Base-by-base conservation (phyloP, 2,329 filamentous ascomycete genomes). In the Waltergamsia citrina region DNA sequence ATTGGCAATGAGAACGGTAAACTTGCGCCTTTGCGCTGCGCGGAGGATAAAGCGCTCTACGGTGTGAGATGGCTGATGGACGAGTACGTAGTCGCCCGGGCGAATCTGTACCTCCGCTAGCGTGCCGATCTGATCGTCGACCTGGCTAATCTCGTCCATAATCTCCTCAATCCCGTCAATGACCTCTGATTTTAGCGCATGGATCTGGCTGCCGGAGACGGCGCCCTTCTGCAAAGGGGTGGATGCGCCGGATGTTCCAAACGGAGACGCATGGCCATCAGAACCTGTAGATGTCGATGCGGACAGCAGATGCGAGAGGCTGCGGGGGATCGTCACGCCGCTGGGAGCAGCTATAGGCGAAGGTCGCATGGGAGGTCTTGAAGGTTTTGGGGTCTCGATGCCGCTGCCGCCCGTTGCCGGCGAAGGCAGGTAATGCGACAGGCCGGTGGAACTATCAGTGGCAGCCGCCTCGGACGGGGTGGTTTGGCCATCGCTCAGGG, bases 21-120 rank as follows among this genome's bases (percentile, higher is more conserved):
- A 96, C 49, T 83, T 88, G 44, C 92, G 76, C 62, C 93, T 94
- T 22, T 79, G 71, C 0, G 92, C 88, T 2, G 90, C 92, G 40
- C 85, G 82, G 25, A 92, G 69, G 18, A 98, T 69, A 50, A 98
- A 96, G 37, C 81, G 83, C 53, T 95, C 86, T 6, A 95, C 85
- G 1, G 85, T 94, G 22, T 76, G 72, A 1, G 86, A 90, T 2
- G 87, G 86, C 29, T 85, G 84, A 54, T 94, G 81, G 7, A 88
- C 88, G 41, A 98, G 74, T 41, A 98, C 85, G 46, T 88, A 82
- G 57, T 98, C 90, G 51, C 90, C 87, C 2, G 85, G 84, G 53
- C 94, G 85, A 43, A 98, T 94, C 56, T 95, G 85, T 31, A 93
- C 85, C 42, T 94, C 81, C 3, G 88, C 85, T 43, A 87, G 83